Base-by-base conservation (phyloP, 192 early-diverging fungal genomes). In the Lunasporangiospora selenospora region DNA sequence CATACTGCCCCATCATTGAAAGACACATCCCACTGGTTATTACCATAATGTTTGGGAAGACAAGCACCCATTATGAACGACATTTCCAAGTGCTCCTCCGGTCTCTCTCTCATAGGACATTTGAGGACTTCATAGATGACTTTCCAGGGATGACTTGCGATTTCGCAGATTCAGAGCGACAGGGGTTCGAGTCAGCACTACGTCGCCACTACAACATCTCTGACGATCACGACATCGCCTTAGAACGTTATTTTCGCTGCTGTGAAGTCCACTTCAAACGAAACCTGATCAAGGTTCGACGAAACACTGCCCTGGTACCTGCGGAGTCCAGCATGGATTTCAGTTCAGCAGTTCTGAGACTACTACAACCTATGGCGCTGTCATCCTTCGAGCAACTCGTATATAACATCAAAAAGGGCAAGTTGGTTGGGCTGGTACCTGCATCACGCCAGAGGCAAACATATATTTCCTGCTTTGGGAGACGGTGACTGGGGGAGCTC, bases 81-180 rank as follows among this genome's bases (percentile, higher is more conserved):
- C 52, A 64, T 37, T 64, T 64, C 36, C 33, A 32, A 6, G 62
- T 38, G 6, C 52, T 64, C 13, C 21, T 64, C 13, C 18, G 15
- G 33, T 54, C 52, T 1, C 11, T 64, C 4, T 34, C 42, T n/a
- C 39, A 48, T 16, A 53, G 34, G 27, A 53, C 62, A 4, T 64
- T 32, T 30, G 10, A 53, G 3, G 51, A 64, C 3, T 64, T 64
- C 26, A 12, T 5, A 0, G 52, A 36, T 15, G 5, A 37, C 2
- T 54, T 64, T 29, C 12, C 42, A 9, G 62, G 62, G n/a, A 64
- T 54, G 43, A 64, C 62, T 4, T 64, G 51, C 21, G 51, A 54
- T 29, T 47, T 64, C 44, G 53, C 62, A n/a, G 62, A 64, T 37
- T 42, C 62, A 18, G 52, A 47, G 31, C 52, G 62, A 15, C 23